Percentiles rank a stretch among this genome's conserved stretches.
Evolutionary conservation across 2,329 filamentous ascomycete species (phyloP).

Genomic region (Coniochaeta sp.): DNA sequence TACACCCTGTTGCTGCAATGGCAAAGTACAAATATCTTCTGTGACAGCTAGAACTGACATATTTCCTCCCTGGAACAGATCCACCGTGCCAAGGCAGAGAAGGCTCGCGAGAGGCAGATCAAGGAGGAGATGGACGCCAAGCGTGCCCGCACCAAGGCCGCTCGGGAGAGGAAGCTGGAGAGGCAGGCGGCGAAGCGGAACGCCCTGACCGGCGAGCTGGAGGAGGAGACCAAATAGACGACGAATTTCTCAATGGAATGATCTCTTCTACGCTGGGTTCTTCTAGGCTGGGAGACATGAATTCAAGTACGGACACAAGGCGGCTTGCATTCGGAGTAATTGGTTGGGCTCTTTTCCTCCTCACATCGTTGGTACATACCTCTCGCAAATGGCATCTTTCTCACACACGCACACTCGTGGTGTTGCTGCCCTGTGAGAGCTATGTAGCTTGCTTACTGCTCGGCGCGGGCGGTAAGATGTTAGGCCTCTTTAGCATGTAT

Average conservation of each 20-base stretch:
- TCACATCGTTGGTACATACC: conserved; percentile 11
- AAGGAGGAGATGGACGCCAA: conserved; percentile 99
- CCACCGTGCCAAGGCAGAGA: conserved; percentile 99
- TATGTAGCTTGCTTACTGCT: conserved; percentile 2
- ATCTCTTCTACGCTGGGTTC: background rate
- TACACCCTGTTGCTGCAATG: background rate
- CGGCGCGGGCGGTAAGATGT: conserved; percentile 17
- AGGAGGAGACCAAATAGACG: conserved; percentile 43
- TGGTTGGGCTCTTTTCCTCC: conserved; percentile 42
- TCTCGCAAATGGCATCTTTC: conserved; percentile 13
- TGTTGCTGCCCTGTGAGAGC: background rate
- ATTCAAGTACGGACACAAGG: conserved; percentile 32
- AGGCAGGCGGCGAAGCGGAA: conserved; percentile 85
- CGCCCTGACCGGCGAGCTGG: conserved; percentile 68
- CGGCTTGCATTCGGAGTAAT: conserved; percentile 51
- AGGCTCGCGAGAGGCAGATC: conserved; percentile 87
- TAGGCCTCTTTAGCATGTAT: conserved; percentile 36
- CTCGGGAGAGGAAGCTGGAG: conserved; percentile 96
- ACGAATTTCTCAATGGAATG: conserved; percentile 12
- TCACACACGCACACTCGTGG: conserved; percentile 1
- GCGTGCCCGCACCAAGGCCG: conserved; percentile 99
- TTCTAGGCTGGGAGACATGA: conserved; percentile 28
- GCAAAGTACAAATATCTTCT: background rate
- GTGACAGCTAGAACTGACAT: background rate
- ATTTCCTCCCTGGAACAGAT: conserved; percentile 58